Percentiles rank a stretch among this genome's conserved stretches.
phyloP scores from a whole-genome alignment of 2,329 filamentous ascomycete species.

The Chaetomium sp. region DNA sequence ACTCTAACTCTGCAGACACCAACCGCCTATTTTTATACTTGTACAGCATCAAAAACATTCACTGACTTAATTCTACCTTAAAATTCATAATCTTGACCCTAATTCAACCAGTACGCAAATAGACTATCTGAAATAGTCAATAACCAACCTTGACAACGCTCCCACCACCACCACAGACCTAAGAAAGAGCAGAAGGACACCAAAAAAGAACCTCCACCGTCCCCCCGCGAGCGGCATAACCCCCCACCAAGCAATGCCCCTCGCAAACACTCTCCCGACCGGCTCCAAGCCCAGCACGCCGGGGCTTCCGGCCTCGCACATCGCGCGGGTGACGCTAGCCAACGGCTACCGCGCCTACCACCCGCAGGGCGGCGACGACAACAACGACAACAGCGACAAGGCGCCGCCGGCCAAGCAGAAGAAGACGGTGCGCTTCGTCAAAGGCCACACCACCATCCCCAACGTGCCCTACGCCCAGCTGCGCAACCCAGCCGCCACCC shows the following conservation, averaged over 20 bases:
- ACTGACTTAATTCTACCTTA: too few relatives aligned
- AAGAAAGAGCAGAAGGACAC: neutral
- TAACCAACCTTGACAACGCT: too few relatives aligned
- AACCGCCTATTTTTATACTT: neutral
- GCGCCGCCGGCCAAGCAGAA: neutral
- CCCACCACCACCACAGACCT: neutral
- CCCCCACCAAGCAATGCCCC: neutral
- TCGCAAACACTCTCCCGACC: neutral
- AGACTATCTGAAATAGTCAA: too few relatives aligned
- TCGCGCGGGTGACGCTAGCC: slow-evolving; percentile 4
- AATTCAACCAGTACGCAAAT: neutral
- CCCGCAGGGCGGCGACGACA: neutral
- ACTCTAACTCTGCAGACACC: neutral
- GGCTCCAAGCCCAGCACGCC: slow-evolving; percentile 1
- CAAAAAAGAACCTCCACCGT: neutral
- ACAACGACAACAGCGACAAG: neutral
- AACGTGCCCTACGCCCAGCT: neutral
- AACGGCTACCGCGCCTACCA: slow-evolving; percentile 14
- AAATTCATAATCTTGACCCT: neutral
- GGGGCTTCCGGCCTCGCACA: neutral
- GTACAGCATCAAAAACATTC: neutral
- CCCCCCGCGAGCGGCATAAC: neutral
- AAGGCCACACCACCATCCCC: slow-evolving; percentile 11
- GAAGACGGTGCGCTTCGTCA: slow-evolving; percentile 13
- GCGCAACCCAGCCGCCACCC: neutral